phyloP scores from a whole-genome alignment of 345 rosid genomes.

The Citrus glauca region DNA sequence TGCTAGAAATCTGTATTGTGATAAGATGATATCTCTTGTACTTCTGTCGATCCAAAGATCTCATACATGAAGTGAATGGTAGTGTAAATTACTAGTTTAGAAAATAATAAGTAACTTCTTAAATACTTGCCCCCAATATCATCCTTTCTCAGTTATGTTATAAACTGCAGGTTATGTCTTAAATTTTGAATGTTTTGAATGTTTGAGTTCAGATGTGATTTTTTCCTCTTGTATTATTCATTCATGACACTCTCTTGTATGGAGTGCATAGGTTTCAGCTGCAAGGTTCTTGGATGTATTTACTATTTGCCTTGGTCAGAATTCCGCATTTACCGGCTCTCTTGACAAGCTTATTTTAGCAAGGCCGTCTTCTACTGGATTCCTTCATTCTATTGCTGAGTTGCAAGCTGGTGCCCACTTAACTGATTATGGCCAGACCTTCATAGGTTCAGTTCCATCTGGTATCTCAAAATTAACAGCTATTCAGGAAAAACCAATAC shows the following conservation, averaged over 20 bases:
- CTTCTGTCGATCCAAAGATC: not conserved
- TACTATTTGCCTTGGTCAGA: conserved; percentile 68
- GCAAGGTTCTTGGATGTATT: conserved; percentile 80
- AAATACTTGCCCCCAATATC: not conserved
- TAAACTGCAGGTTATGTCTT: not conserved
- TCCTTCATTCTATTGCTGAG: conserved; percentile 74
- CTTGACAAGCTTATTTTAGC: conserved; percentile 63
- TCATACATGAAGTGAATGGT: not conserved
- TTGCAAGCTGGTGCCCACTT: conserved; percentile 46
- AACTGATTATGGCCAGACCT: conserved; percentile 18
- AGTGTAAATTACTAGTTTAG: not conserved
- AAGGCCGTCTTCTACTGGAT: conserved; percentile 59
- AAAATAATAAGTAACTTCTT: not conserved
- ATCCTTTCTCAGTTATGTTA: not conserved
- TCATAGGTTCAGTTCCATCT: conserved; percentile 31
- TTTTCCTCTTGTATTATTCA: not conserved
- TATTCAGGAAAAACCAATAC: conserved; percentile 25
- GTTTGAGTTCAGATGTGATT: not conserved
- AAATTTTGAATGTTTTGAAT: not conserved
- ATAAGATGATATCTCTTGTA: not conserved
- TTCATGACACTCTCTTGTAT: conserved; percentile 13
- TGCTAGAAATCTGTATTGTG: not conserved
- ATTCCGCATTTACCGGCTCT: conserved; percentile 63
- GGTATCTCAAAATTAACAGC: conserved; percentile 26
- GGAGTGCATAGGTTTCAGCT: conserved; percentile 58